Evolutionary conservation across 805 yeast genomes (phyloP).

Genomic region (Candida tammaniensis): DNA sequence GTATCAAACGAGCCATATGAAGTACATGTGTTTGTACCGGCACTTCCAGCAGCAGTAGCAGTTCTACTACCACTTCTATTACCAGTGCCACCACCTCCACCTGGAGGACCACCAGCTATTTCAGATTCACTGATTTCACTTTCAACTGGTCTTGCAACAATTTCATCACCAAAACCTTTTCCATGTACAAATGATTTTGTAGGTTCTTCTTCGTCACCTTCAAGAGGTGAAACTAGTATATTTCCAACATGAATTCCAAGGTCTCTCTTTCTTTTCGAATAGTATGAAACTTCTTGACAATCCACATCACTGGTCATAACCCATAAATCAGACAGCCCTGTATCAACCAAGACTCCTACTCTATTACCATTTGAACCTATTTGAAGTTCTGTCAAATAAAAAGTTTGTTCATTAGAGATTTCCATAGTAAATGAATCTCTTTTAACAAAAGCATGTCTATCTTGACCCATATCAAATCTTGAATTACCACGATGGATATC

Average conservation of each 20-base stretch:
- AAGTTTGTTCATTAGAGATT: constrained; percentile 23
- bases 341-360: constrained; percentile 34
- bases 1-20: constrained; percentile 49
- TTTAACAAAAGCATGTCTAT: constrained; percentile 9
- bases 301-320: constrained; percentile 30
- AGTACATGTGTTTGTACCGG: constrained; percentile 34
- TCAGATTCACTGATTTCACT: constrained; percentile 1
- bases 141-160: constrained; percentile 3
- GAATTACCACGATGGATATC: constrained; percentile 13
- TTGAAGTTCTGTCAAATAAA: constrained; percentile 24
- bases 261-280: neutral
- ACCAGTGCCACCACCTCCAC: constrained; percentile 10
- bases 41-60: constrained; percentile 1
- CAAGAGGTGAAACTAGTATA: neutral
- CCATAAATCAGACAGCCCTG: constrained; percentile 45
- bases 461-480: constrained; percentile 8
- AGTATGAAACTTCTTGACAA: constrained; percentile 14
- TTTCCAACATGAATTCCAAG: constrained; percentile 12
- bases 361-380: constrained; percentile 30
- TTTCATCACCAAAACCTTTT: constrained; percentile 4
- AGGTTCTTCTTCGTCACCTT: neutral
- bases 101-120: constrained; percentile 1
- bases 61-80: constrained; percentile 2
- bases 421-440: constrained; percentile 13
- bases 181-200: constrained; percentile 1